Base-by-base conservation (phyloP, 805 yeast genomes). In the Candida corydali region DNA sequence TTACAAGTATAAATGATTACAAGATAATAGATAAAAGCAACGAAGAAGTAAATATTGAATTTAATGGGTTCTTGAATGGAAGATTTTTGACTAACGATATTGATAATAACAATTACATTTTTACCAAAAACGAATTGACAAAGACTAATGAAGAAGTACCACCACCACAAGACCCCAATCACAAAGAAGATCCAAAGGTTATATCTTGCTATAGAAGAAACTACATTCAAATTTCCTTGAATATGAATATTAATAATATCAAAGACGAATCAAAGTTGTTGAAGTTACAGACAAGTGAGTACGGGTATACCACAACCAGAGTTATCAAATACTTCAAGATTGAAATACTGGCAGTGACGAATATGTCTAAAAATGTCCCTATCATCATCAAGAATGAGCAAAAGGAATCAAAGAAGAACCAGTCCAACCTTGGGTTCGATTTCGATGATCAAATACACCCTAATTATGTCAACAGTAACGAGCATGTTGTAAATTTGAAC, bases 201-300 rank as follows among this genome's bases (percentile, higher is more conserved):
- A 59, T 69, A 17, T 61, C 71, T 8, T 69, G 75, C 43, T 70
- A 70, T 47, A 49, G 75, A 41, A 46, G 75, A 38, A 70, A 70
- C 43, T 65, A 51, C 45, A 65, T 69, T 32, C 68, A 61, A 41
- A 42, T 65, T 5, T 45, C 58, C 8, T 36, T 61, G 26, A 57
- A 52, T 43, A 43, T 63, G 51, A 56, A 54, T 36, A 42, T 60
- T 24, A 48, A 49, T 17, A 59, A 63, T 2, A 51, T 59, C 23
- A 42, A 44, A 12, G 37, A 45, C n/a, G 47, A 52, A 12, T 39
- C 50, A n/a, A 57, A 58, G 32, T 46, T 61, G 10, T 43, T 62
- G 25, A 56, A 58, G 22, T 40, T 61, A 15, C 61, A 59, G 36
- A 59, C 63, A 7, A 55, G 56, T 30, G 66, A 62, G 29, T 62